Percentiles rank a stretch among this genome's conserved stretches.
Evolutionary conservation across 257 asterid genomes (phyloP).

Genomic region (Lantana camara): DNA sequence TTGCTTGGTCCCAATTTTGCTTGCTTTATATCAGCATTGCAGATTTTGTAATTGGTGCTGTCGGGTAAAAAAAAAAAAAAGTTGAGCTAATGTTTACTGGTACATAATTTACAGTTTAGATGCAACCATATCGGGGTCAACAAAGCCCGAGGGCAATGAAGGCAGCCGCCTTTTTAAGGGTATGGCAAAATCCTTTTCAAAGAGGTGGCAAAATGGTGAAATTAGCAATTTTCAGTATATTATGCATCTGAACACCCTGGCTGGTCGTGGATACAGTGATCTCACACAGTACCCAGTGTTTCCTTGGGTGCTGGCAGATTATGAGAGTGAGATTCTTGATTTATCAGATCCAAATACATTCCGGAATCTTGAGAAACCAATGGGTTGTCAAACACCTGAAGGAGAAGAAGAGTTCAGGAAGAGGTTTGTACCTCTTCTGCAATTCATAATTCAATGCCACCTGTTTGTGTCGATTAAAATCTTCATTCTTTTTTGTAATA

Average conservation of each 20-base stretch:
- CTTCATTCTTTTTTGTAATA: not conserved
- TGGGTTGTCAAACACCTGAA: slow-evolving; percentile 96
- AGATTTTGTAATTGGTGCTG: slow-evolving; percentile 1
- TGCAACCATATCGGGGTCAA: slow-evolving; percentile 91
- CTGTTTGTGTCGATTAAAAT: not conserved
- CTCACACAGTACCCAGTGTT: slow-evolving; percentile 99
- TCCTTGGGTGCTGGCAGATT: slow-evolving; percentile 97
- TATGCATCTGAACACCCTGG: slow-evolving; percentile 97
- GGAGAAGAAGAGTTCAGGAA: slow-evolving; percentile 97
- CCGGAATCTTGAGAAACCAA: slow-evolving; percentile 89
- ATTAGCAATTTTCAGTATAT: slow-evolving; percentile 98
- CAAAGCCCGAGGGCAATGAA: slow-evolving; percentile 88
- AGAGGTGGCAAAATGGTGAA: slow-evolving; percentile 99
- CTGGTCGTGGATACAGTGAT: slow-evolving; percentile 99
- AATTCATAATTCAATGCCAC: slow-evolving; percentile 8
- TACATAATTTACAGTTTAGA: slow-evolving; percentile 64
- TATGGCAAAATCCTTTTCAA: slow-evolving; percentile 95
- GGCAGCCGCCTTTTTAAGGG: slow-evolving; percentile 98
- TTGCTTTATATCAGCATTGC: slow-evolving; percentile 14
- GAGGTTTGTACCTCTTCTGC: slow-evolving; percentile 55
- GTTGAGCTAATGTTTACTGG: slow-evolving; percentile 25
- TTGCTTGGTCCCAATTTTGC: slow-evolving; percentile 16
- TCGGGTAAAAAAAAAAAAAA: slow-evolving; percentile 13
- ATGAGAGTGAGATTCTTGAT: slow-evolving; percentile 86
- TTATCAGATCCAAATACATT: slow-evolving; percentile 85